Evolutionary conservation across 305 asterid genomes (phyloP), one percentile per base, ranked within the genome.

Genomic region (Nicotiana rustica): DNA sequence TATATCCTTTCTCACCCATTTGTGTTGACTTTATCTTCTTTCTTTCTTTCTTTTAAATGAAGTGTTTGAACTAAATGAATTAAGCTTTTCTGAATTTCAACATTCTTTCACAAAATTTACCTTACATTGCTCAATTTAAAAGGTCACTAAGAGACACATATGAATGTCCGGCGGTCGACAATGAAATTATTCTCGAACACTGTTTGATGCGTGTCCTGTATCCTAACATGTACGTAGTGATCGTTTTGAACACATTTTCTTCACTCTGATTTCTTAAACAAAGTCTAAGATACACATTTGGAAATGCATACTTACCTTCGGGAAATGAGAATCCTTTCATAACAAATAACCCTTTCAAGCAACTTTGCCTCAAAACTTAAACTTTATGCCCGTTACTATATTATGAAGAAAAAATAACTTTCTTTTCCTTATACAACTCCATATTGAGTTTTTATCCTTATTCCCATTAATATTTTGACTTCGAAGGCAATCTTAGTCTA

Each of bases 271-370:
- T 29, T 31, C 70, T 29, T 29, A 65, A 65, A 65, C 44, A 65
- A 65, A 29, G 33, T 65, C 19, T 31, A 65, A 41, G 19, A 31
- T n/a, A 31, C 70, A 65, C 70, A 31, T 65, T n/a, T 29, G 44
- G 41, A 65, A 65, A 31, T 29, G 41, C 10, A 65, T 31, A 65
- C 15, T 10, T 31, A 31, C 19, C 71, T 66, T 66, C 70, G 10
- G 25, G 68, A 5, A 14, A 21, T 21, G 13, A 21, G 36, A 35
- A 62, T 62, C 14, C 6, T 21, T 33, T 62, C 68, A 62, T 31
- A 62, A 62, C 29, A 62, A 62, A 62, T 10, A 62, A 62, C n/a
- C 68, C 33, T 64, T 64, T 64, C 38, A 64, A 64, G 44, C 44
- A 31, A 66, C 3, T 66, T 31, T 66, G 19, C 44, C 36, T 21